These are phyloP conservation scores for Neurospora sp. DNA, from an alignment of 495 filamentous ascomycete genomes.

Conservation along the genomic window DNA sequence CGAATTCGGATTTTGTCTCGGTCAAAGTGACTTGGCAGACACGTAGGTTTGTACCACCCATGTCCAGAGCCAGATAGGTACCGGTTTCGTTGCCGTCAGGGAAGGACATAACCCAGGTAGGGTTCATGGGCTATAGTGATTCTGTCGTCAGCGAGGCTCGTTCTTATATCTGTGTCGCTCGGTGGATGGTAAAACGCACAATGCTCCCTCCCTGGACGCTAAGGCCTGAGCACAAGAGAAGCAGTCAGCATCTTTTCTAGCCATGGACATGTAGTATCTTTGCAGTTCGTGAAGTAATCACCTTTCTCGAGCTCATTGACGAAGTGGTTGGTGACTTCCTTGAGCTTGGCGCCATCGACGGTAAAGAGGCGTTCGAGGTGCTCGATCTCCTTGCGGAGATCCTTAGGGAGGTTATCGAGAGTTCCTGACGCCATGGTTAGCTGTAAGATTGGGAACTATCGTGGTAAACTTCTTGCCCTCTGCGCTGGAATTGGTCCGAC, in stretches of 20 bases:
- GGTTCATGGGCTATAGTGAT: slow-evolving; percentile 79
- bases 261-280: not conserved
- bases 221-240: slow-evolving; percentile 44
- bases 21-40: slow-evolving; percentile 93
- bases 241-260: not conserved
- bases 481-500: slow-evolving; percentile 8
- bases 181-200: slow-evolving; percentile 42
- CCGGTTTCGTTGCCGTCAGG: slow-evolving; percentile 84
- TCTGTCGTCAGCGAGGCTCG: slow-evolving; percentile 4
- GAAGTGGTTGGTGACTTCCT: slow-evolving; percentile 82
- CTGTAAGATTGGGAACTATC: not conserved
- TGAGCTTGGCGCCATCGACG: slow-evolving; percentile 67
- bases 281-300: slow-evolving; percentile 18
- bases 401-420: slow-evolving; percentile 55
- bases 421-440: slow-evolving; percentile 26
- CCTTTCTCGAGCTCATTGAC: slow-evolving; percentile 80
- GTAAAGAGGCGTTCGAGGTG: slow-evolving; percentile 78
- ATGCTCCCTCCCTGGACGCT: slow-evolving; percentile 85
- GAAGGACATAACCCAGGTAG: slow-evolving; percentile 94
- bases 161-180: not conserved
- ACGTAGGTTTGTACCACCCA: slow-evolving; percentile 96
- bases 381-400: slow-evolving; percentile 75
- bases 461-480: slow-evolving; percentile 16
- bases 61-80: slow-evolving; percentile 87
- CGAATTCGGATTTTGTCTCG: slow-evolving; percentile 87